Conservation (phyloP, 2,329 filamentous ascomycete species). For the Aureobasidium sp. region DNA sequence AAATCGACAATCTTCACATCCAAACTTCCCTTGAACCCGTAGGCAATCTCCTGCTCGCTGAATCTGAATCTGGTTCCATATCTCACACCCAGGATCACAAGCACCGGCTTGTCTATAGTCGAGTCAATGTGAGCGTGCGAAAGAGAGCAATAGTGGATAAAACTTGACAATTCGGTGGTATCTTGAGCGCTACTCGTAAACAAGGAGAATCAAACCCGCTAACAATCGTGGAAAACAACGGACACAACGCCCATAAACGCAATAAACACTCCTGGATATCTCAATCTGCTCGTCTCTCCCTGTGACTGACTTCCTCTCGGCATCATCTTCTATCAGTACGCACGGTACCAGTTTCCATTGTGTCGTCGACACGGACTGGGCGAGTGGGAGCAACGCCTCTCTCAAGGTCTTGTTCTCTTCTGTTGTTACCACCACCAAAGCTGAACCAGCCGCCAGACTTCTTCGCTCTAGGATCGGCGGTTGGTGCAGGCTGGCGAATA, state of each 20-base stretch:
- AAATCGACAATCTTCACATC: neutral
- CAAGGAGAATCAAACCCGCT: neutral
- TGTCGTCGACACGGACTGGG: neutral
- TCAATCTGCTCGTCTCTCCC: neutral
- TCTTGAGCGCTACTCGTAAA: neutral
- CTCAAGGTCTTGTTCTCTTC: slow-evolving; percentile 16
- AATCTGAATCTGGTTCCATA: neutral
- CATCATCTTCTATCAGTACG: neutral
- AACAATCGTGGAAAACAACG: neutral
- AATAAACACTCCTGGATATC: neutral
- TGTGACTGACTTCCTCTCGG: neutral
- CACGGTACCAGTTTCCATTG: slow-evolving; percentile 14
- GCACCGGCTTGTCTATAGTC: neutral
- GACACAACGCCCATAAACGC: neutral
- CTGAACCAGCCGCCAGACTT: slow-evolving; percentile 11
- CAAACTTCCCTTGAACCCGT: neutral
- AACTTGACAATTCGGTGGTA: neutral
- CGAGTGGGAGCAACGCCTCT: neutral
- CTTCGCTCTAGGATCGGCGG: neutral
- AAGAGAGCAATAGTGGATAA: neutral
- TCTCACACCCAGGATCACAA: neutral
- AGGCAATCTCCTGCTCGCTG: neutral
- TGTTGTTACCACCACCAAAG: slow-evolving; percentile 9
- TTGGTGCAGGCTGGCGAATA: slow-evolving; percentile 6
- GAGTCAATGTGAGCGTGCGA: too few species aligned